Conservation (phyloP, 768 basidiomycete species). For the Pisolithus marmoratus region DNA sequence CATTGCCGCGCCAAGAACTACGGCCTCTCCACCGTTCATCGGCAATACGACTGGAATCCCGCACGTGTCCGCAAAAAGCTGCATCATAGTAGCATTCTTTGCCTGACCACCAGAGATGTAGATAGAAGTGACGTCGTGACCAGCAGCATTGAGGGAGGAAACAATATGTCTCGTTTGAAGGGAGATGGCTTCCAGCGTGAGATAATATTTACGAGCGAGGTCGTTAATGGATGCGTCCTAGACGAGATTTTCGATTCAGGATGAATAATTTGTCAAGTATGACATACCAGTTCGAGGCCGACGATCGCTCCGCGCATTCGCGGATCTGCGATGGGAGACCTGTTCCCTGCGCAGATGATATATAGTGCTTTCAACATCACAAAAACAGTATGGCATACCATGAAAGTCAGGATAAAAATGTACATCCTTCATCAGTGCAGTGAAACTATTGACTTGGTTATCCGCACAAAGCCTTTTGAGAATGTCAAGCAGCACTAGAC, state of each 20-base stretch:
- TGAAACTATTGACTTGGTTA: slow-evolving; percentile 50
- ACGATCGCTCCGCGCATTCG: slow-evolving; percentile 89
- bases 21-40: slow-evolving; percentile 66
- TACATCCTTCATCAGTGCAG: slow-evolving; percentile 83
- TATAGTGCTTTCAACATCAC: neutral
- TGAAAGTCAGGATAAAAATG: slow-evolving; percentile 96
- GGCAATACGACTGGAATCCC: slow-evolving; percentile 80
- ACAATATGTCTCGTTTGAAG: slow-evolving; percentile 94
- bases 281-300: slow-evolving; percentile 71
- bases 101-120: slow-evolving; percentile 95
- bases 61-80: slow-evolving; percentile 83
- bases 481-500: slow-evolving; percentile 62
- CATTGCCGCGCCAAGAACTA: slow-evolving; percentile 93
- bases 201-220: slow-evolving; percentile 85
- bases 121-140: slow-evolving; percentile 76
- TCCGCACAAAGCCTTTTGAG: slow-evolving; percentile 63
- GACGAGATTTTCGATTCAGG: neutral
- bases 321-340: slow-evolving; percentile 95
- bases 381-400: slow-evolving; percentile 38
- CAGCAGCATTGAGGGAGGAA: slow-evolving; percentile 81
- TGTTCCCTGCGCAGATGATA: slow-evolving; percentile 58
- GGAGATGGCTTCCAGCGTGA: slow-evolving; percentile 89
- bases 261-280: neutral
- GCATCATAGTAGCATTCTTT: slow-evolving; percentile 84
- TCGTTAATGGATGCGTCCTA: slow-evolving; percentile 71